These are phyloP conservation scores for Bretziella fagacearum DNA, from an alignment of 2,329 filamentous ascomycete species.

Conservation along the genomic window DNA sequence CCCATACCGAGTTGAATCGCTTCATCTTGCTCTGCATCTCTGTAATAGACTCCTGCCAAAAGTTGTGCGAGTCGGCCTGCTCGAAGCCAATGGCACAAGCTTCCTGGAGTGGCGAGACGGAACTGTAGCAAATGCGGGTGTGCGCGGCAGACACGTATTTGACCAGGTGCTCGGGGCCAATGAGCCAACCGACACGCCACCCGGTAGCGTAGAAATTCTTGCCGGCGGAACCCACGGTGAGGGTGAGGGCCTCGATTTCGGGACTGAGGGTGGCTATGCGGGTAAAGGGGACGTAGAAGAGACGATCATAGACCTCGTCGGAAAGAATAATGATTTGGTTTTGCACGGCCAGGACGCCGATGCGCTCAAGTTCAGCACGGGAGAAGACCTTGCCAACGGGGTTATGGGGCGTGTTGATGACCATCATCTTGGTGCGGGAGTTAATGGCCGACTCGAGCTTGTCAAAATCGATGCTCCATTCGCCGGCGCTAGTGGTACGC, in stretches of 20 bases:
- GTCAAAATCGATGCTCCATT: constrained; percentile 77
- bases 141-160: constrained; percentile 85
- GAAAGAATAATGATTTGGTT: constrained; percentile 87
- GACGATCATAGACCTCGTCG: constrained; percentile 83
- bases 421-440: constrained; percentile 86
- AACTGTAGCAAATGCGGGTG: constrained; percentile 90
- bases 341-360: constrained; percentile 80
- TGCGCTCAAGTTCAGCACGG: constrained; percentile 61
- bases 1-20: constrained; percentile 67
- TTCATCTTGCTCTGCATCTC: constrained; percentile 87
- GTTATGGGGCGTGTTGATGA: constrained; percentile 76
- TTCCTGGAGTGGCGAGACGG: constrained; percentile 85
- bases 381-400: constrained; percentile 94
- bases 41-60: constrained; percentile 68
- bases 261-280: constrained; percentile 80
- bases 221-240: constrained; percentile 89
- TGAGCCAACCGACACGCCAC: constrained; percentile 89
- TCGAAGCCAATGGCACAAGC: constrained; percentile 90
- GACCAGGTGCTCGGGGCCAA: constrained; percentile 75
- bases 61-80: constrained; percentile 64
- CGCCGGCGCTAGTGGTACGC: constrained; percentile 65
- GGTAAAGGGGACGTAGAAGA: constrained; percentile 92
- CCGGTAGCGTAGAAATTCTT: constrained; percentile 98
- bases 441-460: constrained; percentile 71
- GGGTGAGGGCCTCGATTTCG: constrained; percentile 69